Conservation (phyloP, 306 rosid genomes). For the Dryas drummondii region DNA sequence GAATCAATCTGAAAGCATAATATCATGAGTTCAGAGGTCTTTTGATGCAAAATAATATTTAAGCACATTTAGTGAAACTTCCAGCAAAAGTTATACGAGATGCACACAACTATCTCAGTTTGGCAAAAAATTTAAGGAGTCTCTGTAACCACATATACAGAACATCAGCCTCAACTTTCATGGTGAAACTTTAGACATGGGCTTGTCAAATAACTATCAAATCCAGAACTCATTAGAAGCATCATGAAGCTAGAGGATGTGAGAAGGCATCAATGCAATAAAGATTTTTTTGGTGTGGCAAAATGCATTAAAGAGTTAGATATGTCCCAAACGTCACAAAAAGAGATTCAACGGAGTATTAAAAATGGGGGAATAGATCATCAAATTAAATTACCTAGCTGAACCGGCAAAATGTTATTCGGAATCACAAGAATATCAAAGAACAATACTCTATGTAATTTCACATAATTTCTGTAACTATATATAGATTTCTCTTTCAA, state of each 20-base stretch:
- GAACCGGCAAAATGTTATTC: neutral
- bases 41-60: slow-evolving; percentile 14
- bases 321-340: neutral
- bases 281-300: neutral
- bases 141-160: neutral
- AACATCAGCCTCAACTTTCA: neutral
- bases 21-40: slow-evolving; percentile 30
- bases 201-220: neutral
- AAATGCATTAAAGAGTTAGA: neutral
- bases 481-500: neutral
- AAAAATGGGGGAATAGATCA: neutral
- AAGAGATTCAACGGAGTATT: neutral
- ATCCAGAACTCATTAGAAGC: neutral
- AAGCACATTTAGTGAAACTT: slow-evolving; percentile 19
- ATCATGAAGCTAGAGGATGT: neutral
- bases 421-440: neutral
- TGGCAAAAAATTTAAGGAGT: neutral
- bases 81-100: neutral
- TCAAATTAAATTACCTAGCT: neutral
- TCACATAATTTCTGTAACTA: neutral
- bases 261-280: neutral
- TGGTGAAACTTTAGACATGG: neutral
- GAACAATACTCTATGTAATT: neutral
- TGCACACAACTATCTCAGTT: neutral
- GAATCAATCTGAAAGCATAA: slow-evolving; percentile 69